Evolutionary conservation across 352 stramenopile genomes (phyloP).

Genomic region (Globisporangium lucens): DNA sequence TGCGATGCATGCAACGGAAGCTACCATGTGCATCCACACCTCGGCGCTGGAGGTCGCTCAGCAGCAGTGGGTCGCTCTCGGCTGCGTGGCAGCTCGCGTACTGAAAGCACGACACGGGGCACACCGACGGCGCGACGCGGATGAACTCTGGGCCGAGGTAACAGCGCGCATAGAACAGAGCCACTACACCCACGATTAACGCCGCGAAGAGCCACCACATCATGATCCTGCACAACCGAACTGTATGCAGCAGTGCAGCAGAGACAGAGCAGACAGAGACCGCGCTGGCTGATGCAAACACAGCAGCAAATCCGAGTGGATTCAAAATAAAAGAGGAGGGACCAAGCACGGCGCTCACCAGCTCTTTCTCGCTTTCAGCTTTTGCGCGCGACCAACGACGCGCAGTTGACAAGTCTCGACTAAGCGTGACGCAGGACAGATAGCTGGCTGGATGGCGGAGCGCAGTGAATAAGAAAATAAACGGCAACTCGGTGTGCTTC

Average conservation of each 20-base stretch:
- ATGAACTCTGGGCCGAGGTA: neutral
- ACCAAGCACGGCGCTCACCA: neutral
- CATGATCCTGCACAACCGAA: neutral
- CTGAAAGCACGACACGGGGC: neutral
- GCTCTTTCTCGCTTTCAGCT: slow-evolving; percentile 2
- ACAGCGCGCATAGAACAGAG: slow-evolving; percentile 3
- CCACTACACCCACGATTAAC: slow-evolving; percentile 1
- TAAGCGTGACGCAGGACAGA: neutral
- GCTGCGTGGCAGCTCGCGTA: neutral
- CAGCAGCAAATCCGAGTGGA: slow-evolving; percentile 6
- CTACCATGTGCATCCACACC: neutral
- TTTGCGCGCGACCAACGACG: neutral
- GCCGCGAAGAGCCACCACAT: slow-evolving; percentile 10
- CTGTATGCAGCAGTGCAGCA: neutral
- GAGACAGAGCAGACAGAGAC: neutral
- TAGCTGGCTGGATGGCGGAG: too few species aligned
- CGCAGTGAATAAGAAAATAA: neutral
- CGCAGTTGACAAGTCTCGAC: neutral
- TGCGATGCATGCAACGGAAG: neutral
- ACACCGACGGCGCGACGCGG: slow-evolving; percentile 1
- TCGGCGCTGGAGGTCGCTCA: neutral
- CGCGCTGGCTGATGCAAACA: neutral
- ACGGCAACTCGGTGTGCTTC: neutral
- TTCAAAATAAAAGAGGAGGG: neutral
- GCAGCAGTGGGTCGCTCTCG: slow-evolving; percentile 4